Evolutionary conservation across 2,329 filamentous ascomycete genomes (phyloP).

Genomic region (Pseudogymnoascus sp.): DNA sequence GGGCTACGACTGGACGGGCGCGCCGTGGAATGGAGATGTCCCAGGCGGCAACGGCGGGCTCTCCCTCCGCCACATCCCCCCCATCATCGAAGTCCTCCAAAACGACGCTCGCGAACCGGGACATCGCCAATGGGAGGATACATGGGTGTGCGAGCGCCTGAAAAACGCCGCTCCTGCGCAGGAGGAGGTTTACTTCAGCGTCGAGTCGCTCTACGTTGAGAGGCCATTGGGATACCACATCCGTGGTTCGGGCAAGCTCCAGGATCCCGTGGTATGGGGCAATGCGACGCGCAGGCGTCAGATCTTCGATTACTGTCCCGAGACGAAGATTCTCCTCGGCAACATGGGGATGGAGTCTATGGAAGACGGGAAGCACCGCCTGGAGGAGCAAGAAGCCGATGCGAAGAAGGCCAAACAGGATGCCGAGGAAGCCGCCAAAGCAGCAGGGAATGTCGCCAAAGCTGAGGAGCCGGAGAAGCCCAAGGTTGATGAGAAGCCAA

Average conservation of each 20-base stretch:
- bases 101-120: slow-evolving; percentile 38
- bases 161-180: slow-evolving; percentile 7
- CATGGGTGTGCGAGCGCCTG: slow-evolving; percentile 13
- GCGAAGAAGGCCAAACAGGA: not conserved
- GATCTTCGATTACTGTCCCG: slow-evolving; percentile 50
- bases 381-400: not conserved
- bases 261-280: slow-evolving; percentile 43
- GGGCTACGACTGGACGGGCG: slow-evolving; percentile 37
- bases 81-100: slow-evolving; percentile 43
- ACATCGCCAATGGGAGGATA: slow-evolving; percentile 40
- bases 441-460: not conserved
- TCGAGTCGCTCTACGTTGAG: slow-evolving; percentile 37
- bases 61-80: slow-evolving; percentile 42
- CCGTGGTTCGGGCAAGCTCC: slow-evolving; percentile 38
- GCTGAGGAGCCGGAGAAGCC: not conserved
- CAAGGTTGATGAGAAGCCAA: not conserved
- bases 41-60: slow-evolving; percentile 44
- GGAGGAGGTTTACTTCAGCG: slow-evolving; percentile 3
- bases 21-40: slow-evolving; percentile 36
- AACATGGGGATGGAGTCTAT: slow-evolving; percentile 27
- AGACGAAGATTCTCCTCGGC: slow-evolving; percentile 48
- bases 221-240: slow-evolving; percentile 53
- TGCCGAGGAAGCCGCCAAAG: not conserved
- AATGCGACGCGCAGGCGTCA: slow-evolving; percentile 38
- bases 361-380: slow-evolving; percentile 25